A percentile compares a stretch with the other conserved stretches of the same genome.
phyloP scores from a whole-genome alignment of 164 flowering plant species.

The Vitis riparia region DNA sequence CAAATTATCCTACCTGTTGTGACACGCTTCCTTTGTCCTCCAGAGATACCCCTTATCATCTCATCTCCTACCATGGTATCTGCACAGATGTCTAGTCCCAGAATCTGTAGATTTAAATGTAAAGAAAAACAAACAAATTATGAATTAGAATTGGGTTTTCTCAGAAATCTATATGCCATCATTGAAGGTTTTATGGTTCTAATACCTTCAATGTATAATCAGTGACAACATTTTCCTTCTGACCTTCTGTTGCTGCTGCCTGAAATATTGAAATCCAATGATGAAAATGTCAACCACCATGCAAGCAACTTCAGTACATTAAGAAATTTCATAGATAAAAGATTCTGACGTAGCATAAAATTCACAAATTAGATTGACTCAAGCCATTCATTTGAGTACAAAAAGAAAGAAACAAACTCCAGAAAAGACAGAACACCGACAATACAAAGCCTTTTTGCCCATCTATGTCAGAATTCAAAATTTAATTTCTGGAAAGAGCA shows the following conservation, averaged over 20 bases:
- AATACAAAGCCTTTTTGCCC: too few species aligned
- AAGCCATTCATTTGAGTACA: too few species aligned
- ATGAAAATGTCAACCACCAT: too few species aligned
- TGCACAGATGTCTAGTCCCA: slow-evolving; percentile 45
- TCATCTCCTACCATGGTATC: slow-evolving; percentile 48
- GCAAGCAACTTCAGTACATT: too few species aligned
- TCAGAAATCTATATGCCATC: background rate
- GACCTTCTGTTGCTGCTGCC: slow-evolving; percentile 46
- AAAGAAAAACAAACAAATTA: background rate
- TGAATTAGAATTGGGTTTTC: background rate
- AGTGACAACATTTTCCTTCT: slow-evolving; percentile 33
- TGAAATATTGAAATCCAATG: slow-evolving; percentile 6
- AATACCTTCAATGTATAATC: slow-evolving; percentile 42
- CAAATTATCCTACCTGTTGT: slow-evolving; percentile 26
- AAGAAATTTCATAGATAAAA: too few species aligned
- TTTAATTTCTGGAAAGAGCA: background rate
- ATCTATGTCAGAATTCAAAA: background rate
- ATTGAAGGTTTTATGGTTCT: too few species aligned
- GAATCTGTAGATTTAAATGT: slow-evolving; percentile 22
- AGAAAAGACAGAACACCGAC: too few species aligned
- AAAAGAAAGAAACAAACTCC: background rate
- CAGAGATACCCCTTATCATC: slow-evolving; percentile 49
- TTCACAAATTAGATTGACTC: too few species aligned
- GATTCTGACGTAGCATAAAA: too few species aligned
- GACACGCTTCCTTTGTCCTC: slow-evolving; percentile 51